Evolutionary conservation across 441 rosid genomes (phyloP), one percentile per base, ranked within the genome.

Genomic region (Euphorbia schlechtendalii): DNA sequence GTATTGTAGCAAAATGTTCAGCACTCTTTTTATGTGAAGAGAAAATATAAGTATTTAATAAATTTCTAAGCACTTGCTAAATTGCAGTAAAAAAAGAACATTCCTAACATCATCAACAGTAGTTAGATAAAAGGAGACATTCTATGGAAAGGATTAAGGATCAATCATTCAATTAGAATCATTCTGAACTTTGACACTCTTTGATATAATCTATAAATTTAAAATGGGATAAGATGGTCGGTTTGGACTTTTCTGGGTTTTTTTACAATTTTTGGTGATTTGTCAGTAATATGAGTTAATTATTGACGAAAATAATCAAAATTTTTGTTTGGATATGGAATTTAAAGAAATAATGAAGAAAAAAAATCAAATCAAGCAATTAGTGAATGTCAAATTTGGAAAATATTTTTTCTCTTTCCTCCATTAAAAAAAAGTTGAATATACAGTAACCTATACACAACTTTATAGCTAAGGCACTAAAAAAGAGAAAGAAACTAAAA

Each of bases 371-470:
- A 8, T 2, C 61, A 71, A 70, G 46, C 13, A 56, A 73, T 69
- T 65, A 71, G 84, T 84, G 89, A 12, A 75, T 59, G 64, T 82
- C 88, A 64, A 64, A 61, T 38, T 38, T 38, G 43, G 9, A 8
- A 38, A 4, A 36, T 3, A 36, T 36, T 36, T 36, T 36, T 36
- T 9, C 9, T 36, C 40, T 36, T 36, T 36, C 40, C 40, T 7
- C 1, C 43, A 38, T 38, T 38, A 27, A 3, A n/a, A 1, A 38
- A 71, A 71, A 61, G 65, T 70, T 70, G 12, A 34, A n/a, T 30
- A n/a, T 45, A 68, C 75, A 61, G 72, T 71, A 43, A 40, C 71
- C 56, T 36, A 43, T 55, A 62, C 65, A 46, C 57, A 49, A 55
- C 63, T 64, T 67, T 71, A 67, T 69, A 67, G 53, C 53, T 28